Conservation (phyloP, 1,284 basidiomycete species). For the Hypsizygus ulmarius region DNA sequence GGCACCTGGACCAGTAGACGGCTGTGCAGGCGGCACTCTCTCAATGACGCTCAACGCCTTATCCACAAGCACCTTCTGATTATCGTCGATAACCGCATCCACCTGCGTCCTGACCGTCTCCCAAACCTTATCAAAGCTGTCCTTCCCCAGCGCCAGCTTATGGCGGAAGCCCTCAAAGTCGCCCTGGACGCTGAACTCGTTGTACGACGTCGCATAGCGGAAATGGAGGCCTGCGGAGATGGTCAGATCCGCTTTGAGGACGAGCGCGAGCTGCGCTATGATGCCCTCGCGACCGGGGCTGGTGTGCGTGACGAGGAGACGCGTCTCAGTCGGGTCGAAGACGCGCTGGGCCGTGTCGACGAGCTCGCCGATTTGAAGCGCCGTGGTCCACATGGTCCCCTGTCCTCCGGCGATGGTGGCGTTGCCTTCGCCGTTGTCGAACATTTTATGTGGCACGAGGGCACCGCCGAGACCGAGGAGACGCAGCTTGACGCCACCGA, state of each 20-base stretch:
- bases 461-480: constrained; percentile 95
- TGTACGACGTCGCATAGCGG: constrained; percentile 94
- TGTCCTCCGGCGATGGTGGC: constrained; percentile 97
- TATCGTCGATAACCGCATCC: constrained; percentile 87
- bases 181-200: constrained; percentile 92
- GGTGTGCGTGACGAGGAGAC: constrained; percentile 90
- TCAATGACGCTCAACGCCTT: constrained; percentile 88
- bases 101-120: constrained; percentile 92
- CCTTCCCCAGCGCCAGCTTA: constrained; percentile 80
- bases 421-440: constrained; percentile 92
- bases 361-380: constrained; percentile 95
- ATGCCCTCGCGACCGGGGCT: constrained; percentile 93
- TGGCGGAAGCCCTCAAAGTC: constrained; percentile 88
- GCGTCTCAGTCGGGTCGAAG: constrained; percentile 90
- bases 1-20: constrained; percentile 53
- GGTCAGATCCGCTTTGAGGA: constrained; percentile 92
- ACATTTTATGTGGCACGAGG: constrained; percentile 95
- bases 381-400: constrained; percentile 99
- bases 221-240: constrained; percentile 96
- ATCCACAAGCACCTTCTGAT: constrained; percentile 86
- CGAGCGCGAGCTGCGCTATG: constrained; percentile 86
- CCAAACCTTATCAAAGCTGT: constrained; percentile 89
- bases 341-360: constrained; percentile 96
- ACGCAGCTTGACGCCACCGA: constrained; percentile 91
- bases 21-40: constrained; percentile 67